Evolutionary conservation across 1,284 basidiomycete species (phyloP), one percentile per base, ranked within the genome.

Genomic region (Polyporus tsugae): DNA sequence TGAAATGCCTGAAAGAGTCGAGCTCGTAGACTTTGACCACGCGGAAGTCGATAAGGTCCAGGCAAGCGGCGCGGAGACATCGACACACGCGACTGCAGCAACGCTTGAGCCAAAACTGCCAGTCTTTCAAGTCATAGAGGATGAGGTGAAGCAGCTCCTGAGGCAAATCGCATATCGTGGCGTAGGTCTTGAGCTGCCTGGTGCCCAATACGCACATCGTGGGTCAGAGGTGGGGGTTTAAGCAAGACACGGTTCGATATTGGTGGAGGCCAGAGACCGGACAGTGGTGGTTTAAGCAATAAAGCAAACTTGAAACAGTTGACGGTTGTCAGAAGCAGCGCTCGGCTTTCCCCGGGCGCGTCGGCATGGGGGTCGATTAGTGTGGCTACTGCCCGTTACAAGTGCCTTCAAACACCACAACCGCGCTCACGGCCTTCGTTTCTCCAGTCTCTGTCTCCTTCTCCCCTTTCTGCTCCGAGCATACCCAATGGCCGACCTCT

Each of bases 401-500:
- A 46, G 22, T 22, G 9, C 35, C 15, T 35, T 22, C 38, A 59
- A 19, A 41, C 38, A 42, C 63, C 53, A 58, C 63, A 36, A 57
- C 73, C 49, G 58, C 73, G 53, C 73, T 66, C 49, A 76, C 76
- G 59, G 25, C 58, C 36, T 41, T 66, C 74, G 65, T 72, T 73
- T 67, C 81, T 77, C 78, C 71, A 78, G 82, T 80, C 80, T 22
- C 80, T 76, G 80, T 83, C 66, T 73, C 71, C 75, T 80, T 80
- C 77, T 87, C 84, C 80, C 93, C 90, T 72, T 83, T 85, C 75
- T 59, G 72, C 70, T 61, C 52, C 71, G 63, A 55, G 19, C 55
- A 58, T 60, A 65, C 72, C 58, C 75, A 69, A 96, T 96, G 95
- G 95, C 94, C 70, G 93, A 96, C 86, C 82, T 95, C 73, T 88